A percentile compares a stretch with the other conserved stretches of the same genome.
phyloP scores from a whole-genome alignment of 192 early-diverging fungal species.

The Paraglomus occultum region DNA sequence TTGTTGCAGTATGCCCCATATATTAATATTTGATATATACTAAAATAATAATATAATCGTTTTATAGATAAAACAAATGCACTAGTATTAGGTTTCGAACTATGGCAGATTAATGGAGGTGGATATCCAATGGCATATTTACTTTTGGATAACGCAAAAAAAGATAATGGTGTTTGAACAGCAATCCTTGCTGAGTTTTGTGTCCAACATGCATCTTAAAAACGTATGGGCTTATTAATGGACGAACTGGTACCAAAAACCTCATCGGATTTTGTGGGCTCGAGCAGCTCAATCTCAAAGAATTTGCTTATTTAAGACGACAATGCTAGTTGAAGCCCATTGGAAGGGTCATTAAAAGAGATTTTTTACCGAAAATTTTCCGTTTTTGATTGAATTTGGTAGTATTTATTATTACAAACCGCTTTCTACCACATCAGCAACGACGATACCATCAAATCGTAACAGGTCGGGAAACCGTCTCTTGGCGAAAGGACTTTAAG shows the following conservation, averaged over 20 bases:
- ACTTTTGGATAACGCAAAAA: neutral
- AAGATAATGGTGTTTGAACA: too few relatives aligned
- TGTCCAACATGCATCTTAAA: neutral
- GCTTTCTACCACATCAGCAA: neutral
- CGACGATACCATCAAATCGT: neutral
- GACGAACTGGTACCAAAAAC: neutral
- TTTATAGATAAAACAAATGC: too few relatives aligned
- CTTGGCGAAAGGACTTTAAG: constrained; percentile 8
- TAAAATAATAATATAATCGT: too few relatives aligned
- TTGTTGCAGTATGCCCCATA: too few relatives aligned
- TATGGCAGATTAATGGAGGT: constrained; percentile 14
- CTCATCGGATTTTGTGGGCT: neutral
- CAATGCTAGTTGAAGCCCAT: constrained; percentile 1
- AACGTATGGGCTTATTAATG: neutral
- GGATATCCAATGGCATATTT: constrained; percentile 10
- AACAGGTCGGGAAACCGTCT: neutral
- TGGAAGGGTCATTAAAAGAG: constrained; percentile 2
- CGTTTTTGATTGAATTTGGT: neutral
- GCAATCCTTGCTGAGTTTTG: too few relatives aligned
- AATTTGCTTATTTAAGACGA: constrained; percentile 7
- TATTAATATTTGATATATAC: too few relatives aligned
- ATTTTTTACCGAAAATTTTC: constrained; percentile 3
- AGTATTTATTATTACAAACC: neutral
- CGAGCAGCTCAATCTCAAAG: neutral
- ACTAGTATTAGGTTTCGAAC: neutral